Evolutionary conservation across 345 rosid genomes (phyloP), one percentile per base, ranked within the genome.

Genomic region (Bruguiera gymnorhiza): DNA sequence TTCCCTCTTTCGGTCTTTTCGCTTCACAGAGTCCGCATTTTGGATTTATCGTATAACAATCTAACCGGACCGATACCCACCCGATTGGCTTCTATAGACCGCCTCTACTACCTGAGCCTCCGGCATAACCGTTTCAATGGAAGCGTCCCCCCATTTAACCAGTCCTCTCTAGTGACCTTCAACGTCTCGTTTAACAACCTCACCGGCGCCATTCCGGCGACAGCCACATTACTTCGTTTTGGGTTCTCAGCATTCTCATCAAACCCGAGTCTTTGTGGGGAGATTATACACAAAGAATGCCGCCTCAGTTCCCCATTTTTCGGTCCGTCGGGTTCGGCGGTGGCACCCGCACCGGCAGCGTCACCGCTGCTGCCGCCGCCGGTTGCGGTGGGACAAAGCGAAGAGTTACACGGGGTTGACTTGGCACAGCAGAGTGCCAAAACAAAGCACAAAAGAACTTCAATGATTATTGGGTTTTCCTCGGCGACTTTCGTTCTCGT

Each of bases 191-290:
- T 67, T 55, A 93, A 91, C 74, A 83, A 89, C 48, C 78, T 93
- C 37, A 75, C 82, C 68, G 98, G 96, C 0, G 79, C 96, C 0
- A 79, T 93, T 70, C 97, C 96, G 5, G 91, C 86, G 51, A 89
- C 96, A 1, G 50, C 87, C 0, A 80, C 78, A 11, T 71, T 93
- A 13, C 67, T 80, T 53, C 87, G 89, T 15, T 91, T 93, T 65
- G 86, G 78, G 0, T 61, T 76, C 54, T 83, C 90, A 0, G 87
- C 96, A 3, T 94, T 89, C 70, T 74, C 76, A 16, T 65, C 69
- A 66, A 91, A 91, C 80, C 96, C 95, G 5, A 78, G 81, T 53
- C 92, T 94, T 32, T 94, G 97, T 74, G 98, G 97, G 36, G 91
- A 88, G 90, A 94, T 94, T 50, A 74, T 94, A 19, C 84, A 88